Evolutionary conservation across 768 basidiomycete genomes (phyloP).

Genomic region (Agaricus bisporus): DNA sequence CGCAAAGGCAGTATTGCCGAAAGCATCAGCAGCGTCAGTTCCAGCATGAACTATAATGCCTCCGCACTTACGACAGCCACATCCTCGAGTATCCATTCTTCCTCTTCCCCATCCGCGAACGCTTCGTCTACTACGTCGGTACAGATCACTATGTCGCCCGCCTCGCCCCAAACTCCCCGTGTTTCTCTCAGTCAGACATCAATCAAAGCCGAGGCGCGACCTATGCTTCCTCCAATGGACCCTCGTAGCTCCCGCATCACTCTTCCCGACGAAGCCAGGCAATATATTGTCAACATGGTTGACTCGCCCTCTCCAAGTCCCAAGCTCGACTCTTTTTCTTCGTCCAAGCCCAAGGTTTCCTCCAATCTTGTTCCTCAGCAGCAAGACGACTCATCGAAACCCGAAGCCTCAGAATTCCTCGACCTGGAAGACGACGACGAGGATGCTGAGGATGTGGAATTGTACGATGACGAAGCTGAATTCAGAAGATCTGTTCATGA

Average conservation of each 20-base stretch:
- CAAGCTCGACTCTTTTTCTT: conserved; percentile 30
- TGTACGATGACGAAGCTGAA: conserved; percentile 29
- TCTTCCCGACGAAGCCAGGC: conserved; percentile 71
- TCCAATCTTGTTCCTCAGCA: conserved; percentile 14
- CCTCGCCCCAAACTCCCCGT: not conserved
- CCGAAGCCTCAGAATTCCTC: conserved; percentile 47
- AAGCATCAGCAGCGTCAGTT: conserved; percentile 25
- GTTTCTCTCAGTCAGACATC: not conserved
- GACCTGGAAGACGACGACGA: conserved; percentile 46
- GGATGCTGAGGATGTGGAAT: conserved; percentile 35
- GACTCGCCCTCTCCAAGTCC: conserved; percentile 61
- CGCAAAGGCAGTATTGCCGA: conserved; percentile 34
- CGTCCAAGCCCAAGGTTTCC: conserved; percentile 20
- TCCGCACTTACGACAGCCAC: conserved; percentile 14
- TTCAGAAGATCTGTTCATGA: conserved; percentile 4
- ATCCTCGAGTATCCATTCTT: not conserved
- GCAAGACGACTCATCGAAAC: conserved; percentile 9
- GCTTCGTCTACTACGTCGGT: conserved; percentile 3
- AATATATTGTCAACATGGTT: conserved; percentile 62
- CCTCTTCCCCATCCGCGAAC: not conserved
- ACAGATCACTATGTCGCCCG: conserved; percentile 9
- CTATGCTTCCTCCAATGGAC: conserved; percentile 6
- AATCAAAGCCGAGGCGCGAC: not conserved
- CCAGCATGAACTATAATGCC: conserved; percentile 17
- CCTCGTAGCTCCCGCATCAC: conserved; percentile 50